Evolutionary conservation across 306 rosid species (phyloP), one percentile per base, ranked within the genome.

Genomic region (Prunus armeniaca): DNA sequence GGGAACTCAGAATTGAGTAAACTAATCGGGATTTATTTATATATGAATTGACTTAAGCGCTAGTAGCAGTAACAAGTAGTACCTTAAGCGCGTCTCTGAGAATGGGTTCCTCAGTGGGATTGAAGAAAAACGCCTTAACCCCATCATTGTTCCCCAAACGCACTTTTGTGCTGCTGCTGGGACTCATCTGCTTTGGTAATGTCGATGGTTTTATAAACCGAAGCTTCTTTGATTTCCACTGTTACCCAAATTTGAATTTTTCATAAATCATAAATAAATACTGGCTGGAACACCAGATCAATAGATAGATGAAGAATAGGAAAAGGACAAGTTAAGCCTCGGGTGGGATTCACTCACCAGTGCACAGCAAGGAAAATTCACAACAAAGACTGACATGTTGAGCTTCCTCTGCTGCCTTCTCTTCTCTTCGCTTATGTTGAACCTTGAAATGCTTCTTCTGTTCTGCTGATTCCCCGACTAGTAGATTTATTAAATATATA

Each of bases 31-130:
- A 43, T 20, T 46, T 34, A 56, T 12, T 25, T 17, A 67, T 69
- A 28, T 24, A 79, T 6, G 50, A 25, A 80, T 52, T 32, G 32
- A 17, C n/a, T 55, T 2, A 20, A 9, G 61, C 25, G 51, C 57
- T 58, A 58, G 43, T 54, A 56, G 50, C 19, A n/a, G 49, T 7
- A 18, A 49, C n/a, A 12, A 51, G 19, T 73, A 92, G 41, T 34
- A 34, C 98, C 98, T 93, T 92, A 72, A 91, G 77, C 66, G 90
- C 96, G 79, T 93, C 91, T 76, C 79, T 78, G 76, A 87, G 7
- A 66, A 93, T 72, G 62, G 93, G 97, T 46, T 93, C 96, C 24
- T 88, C 86, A 2, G 32, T 72, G 38, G 97, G 96, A 84, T 90
- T 93, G 81, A 83, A 86, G 82, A 88, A 87, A 78, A 81, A 86